phyloP scores from a whole-genome alignment of 768 basidiomycete species.

The Scleroderma citrinum region DNA sequence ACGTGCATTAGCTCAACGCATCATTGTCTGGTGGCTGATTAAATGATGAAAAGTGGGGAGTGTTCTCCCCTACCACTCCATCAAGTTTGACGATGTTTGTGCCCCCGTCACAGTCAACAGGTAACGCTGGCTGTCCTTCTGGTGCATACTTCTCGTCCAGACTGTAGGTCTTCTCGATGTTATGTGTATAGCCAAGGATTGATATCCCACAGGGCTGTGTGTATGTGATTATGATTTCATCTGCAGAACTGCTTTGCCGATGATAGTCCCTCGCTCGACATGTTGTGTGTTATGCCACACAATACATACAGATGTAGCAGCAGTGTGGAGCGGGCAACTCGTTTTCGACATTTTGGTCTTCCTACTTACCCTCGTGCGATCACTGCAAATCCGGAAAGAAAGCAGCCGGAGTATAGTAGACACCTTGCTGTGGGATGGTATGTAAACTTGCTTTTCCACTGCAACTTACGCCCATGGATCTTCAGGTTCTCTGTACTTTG shows the following conservation, averaged over 20 bases:
- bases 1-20: neutral
- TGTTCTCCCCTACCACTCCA: conserved; percentile 4
- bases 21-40: neutral
- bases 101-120: neutral
- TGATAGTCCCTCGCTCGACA: too few relatives aligned
- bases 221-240: neutral
- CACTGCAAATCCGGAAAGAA: neutral
- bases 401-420: conserved; percentile 6
- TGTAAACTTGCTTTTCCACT: neutral
- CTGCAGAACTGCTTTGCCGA: neutral
- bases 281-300: neutral
- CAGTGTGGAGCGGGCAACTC: conserved; percentile 10
- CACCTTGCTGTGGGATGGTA: conserved; percentile 10
- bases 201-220: neutral
- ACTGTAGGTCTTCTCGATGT: conserved; percentile 3
- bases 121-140: neutral
- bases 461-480: neutral
- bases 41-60: neutral
- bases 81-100: neutral
- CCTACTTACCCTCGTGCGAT: conserved; percentile 14
- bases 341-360: conserved; percentile 18
- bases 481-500: conserved; percentile 15
- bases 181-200: neutral
- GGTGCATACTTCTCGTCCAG: neutral
- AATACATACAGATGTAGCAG: conserved; percentile 2